Evolutionary conservation across 441 rosid genomes (phyloP), one percentile per base, ranked within the genome.

Genomic region (Pelargonium cotyledonis): DNA sequence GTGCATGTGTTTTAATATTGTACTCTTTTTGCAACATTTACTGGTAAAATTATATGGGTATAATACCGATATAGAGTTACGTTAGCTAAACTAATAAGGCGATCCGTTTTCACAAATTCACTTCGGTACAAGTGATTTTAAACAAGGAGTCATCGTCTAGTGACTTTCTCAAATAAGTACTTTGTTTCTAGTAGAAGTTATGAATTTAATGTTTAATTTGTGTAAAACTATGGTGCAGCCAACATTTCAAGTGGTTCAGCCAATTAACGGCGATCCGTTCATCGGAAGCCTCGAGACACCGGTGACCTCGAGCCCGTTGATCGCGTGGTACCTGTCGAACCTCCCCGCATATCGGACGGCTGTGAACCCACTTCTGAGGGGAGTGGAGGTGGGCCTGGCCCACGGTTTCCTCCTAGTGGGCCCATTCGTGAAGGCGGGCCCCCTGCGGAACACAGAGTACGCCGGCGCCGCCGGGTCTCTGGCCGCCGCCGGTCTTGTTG

Each of bases 251-350:
- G 99, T 95, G 68, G 9, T 95, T 53, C 88, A 95, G 79, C 99
- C 99, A 67, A 89, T 95, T 80, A 95, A 95, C 46, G 99, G 97
- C 1, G 99, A 95, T 71, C 99, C 99, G 0, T 95, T 91, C 88
- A 89, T 91, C 11, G 99, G 96, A 72, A 91, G 95, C 77, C 88
- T 94, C 1, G 99, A 94, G 79, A 94, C 99, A 62, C 99, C 97
- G 1, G 77, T 91, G 4, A 94, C 99, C 46, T 94, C 97, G 26
- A 91, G 97, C 84, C 97, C 97, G 0, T 65, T 94, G 72, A 71
- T 94, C 21, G 99, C 97, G 0, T 94, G 96, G 97, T 94, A 87
- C 85, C 92, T 91, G 23, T 91, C 99, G 46, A 89, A 94, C 85
- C 92, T 94, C 35, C 97, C 99, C 0, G 97, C 91, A 14, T 94